Evolutionary conservation across 75 land plant genomes (phyloP).

Genomic region (Pinus albicaulis): DNA sequence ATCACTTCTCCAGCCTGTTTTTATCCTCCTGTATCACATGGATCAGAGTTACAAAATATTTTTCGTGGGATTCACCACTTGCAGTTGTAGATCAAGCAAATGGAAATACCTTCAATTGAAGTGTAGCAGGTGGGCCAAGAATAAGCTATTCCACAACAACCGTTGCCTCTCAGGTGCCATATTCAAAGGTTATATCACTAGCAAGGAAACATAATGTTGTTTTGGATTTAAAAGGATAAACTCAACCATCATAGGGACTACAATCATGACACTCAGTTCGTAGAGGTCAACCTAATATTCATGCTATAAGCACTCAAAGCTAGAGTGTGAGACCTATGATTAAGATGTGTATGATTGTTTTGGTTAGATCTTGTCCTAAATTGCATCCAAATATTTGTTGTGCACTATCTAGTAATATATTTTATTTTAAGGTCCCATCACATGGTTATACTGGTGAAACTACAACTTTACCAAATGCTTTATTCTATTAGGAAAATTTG

Average conservation of each 20-base stretch:
- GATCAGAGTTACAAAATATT: slow-evolving; percentile 18
- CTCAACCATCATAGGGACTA: slow-evolving; percentile 6
- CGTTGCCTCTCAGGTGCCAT: not conserved
- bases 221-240: slow-evolving; percentile 15
- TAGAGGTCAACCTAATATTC: not conserved
- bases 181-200: not conserved
- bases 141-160: slow-evolving; percentile 5
- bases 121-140: not conserved
- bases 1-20: slow-evolving; percentile 16
- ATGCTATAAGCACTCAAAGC: not conserved
- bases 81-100: slow-evolving; percentile 16
- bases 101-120: slow-evolving; percentile 9
- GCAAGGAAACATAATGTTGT: not conserved
- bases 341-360: slow-evolving; percentile 13
- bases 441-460: too few relatives aligned
- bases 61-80: slow-evolving; percentile 17
- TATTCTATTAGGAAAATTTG: too few relatives aligned
- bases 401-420: too few relatives aligned
- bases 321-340: not conserved
- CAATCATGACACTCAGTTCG: not conserved
- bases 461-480: too few relatives aligned
- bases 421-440: too few relatives aligned
- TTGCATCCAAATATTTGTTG: too few relatives aligned
- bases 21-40: slow-evolving; percentile 16
- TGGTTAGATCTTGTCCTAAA: too few relatives aligned